phyloP scores from a whole-genome alignment of 2,329 filamentous ascomycete genomes.

The Alternaria arbusti region DNA sequence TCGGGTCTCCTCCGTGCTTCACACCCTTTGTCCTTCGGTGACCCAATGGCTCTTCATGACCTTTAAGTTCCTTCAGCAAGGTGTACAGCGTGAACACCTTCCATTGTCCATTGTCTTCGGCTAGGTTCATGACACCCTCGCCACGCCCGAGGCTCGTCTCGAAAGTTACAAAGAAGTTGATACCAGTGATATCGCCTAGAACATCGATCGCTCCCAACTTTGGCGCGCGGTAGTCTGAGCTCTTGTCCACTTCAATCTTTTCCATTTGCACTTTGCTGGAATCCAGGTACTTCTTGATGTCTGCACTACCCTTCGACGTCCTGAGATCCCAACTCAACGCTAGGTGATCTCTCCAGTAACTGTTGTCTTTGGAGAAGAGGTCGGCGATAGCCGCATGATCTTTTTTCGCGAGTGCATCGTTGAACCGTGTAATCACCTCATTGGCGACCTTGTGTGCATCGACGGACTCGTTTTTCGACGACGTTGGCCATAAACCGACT shows the following conservation, averaged over 20 bases:
- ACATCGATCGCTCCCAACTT: slow-evolving; percentile 38
- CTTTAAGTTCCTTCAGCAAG: slow-evolving; percentile 47
- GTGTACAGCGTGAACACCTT: slow-evolving; percentile 51
- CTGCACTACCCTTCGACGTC: slow-evolving; percentile 57
- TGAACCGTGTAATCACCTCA: slow-evolving; percentile 51
- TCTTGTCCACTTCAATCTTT: slow-evolving; percentile 40
- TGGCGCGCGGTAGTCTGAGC: slow-evolving; percentile 21
- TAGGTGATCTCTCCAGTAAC: slow-evolving; percentile 67
- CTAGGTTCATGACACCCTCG: slow-evolving; percentile 44
- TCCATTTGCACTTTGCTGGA: slow-evolving; percentile 41
- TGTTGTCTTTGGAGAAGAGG: slow-evolving; percentile 59
- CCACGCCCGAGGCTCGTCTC: slow-evolving; percentile 39
- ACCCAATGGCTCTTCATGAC: slow-evolving; percentile 37
- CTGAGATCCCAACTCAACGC: slow-evolving; percentile 63
- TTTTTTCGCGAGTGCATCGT: slow-evolving; percentile 47
- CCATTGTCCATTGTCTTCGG: slow-evolving; percentile 44
- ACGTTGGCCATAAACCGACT: slow-evolving; percentile 53
- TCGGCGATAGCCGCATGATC: slow-evolving; percentile 40
- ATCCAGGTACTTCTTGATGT: slow-evolving; percentile 48
- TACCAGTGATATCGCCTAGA: slow-evolving; percentile 38
- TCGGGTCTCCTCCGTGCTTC: slow-evolving; percentile 35
- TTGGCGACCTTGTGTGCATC: slow-evolving; percentile 51
- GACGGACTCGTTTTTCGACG: slow-evolving; percentile 33
- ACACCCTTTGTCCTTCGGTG: slow-evolving; percentile 37
- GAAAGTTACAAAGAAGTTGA: slow-evolving; percentile 39